A percentile compares a stretch with the other conserved stretches of the same genome.
These are phyloP conservation scores for Ceratobasidium sp. DNA, from an alignment of 1,284 basidiomycete genomes.

Conservation along the genomic window DNA sequence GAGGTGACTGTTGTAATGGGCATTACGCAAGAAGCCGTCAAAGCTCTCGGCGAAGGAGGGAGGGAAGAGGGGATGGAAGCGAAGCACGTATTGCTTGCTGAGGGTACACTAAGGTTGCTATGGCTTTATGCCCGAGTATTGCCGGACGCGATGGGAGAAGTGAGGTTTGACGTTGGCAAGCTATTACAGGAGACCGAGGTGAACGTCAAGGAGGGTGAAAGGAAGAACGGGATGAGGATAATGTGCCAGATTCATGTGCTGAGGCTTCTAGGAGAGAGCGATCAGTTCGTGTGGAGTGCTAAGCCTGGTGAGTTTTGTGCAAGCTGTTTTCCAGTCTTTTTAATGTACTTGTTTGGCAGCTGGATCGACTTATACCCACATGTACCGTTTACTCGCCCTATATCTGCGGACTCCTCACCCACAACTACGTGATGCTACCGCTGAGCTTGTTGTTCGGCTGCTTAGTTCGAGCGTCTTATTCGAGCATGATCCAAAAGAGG, in stretches of 20 bases:
- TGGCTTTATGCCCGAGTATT: constrained; percentile 87
- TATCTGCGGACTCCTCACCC: constrained; percentile 67
- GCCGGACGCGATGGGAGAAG: constrained; percentile 80
- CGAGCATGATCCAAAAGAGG: constrained; percentile 82
- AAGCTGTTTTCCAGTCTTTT: neutral
- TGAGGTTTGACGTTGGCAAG: constrained; percentile 88
- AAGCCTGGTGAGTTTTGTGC: constrained; percentile 71
- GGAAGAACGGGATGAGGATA: constrained; percentile 63
- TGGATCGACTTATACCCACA: constrained; percentile 59
- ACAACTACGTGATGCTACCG: constrained; percentile 71
- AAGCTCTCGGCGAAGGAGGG: constrained; percentile 9
- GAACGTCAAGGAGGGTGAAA: constrained; percentile 46
- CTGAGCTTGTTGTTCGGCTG: constrained; percentile 70
- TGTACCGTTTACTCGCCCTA: constrained; percentile 78
- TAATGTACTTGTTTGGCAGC: constrained; percentile 54
- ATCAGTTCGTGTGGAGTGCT: constrained; percentile 82
- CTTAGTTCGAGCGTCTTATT: constrained; percentile 83
- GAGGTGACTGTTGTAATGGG: constrained; percentile 87
- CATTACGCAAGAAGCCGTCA: constrained; percentile 69
- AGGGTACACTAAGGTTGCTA: constrained; percentile 83
- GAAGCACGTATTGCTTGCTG: constrained; percentile 72
- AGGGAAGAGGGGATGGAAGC: constrained; percentile 58
- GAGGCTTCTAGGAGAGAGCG: constrained; percentile 76
- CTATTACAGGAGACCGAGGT: constrained; percentile 70
- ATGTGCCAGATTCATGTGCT: constrained; percentile 85